Evolutionary conservation across 2,329 filamentous ascomycete genomes (phyloP), one percentile per base, ranked within the genome.

Genomic region (Mycosphaerelloides madeirae): DNA sequence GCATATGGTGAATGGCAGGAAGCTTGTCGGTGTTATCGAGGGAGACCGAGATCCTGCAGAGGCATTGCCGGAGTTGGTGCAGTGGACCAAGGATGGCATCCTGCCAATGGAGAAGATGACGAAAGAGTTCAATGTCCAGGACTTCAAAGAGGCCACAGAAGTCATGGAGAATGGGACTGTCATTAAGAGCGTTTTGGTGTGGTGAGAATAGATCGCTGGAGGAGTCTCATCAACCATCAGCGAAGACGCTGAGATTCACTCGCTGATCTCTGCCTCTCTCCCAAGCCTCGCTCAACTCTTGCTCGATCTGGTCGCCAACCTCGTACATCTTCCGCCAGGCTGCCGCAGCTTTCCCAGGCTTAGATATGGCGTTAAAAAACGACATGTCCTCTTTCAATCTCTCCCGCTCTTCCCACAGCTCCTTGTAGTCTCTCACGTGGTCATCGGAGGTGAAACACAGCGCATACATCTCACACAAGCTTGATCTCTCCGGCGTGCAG

Each of bases 11-110:
- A 62, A 61, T 32, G 73, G 70, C 0, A 71, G 70, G 41, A 60
- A 65, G 29, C 68, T 73, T 18, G 67, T 72, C 2, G 72, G 72
- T 0, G 70, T 70, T 14, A 66, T 67, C 18, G 67, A 74, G 32
- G 70, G 69, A 3, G 68, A 74, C 46, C 61, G 65, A 6, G 55
- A 64, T 32, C 66, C 68, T 16, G 48, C 49, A 3, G 58, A 69
- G 50, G 68, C 63, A 41, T 53, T 73, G 1, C 70, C 71, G 4
- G 54, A 67, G 44, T 65, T 74, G 63, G 68, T 74, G 5, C 46
- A 67, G 28, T 73, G 69, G 70, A 68, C 67, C 38, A 60, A 61
- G 29, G 58, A 68, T 15, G 70, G 69, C 3, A 65, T 63, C 37
- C 63, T 74, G 33, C 69, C 70, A 2, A 60, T 72, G 44, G 60